A percentile compares a stretch with the other conserved stretches of the same genome.
Evolutionary conservation across 2,329 filamentous ascomycete genomes (phyloP).

Genomic region (Colletotrichum trifolii): DNA sequence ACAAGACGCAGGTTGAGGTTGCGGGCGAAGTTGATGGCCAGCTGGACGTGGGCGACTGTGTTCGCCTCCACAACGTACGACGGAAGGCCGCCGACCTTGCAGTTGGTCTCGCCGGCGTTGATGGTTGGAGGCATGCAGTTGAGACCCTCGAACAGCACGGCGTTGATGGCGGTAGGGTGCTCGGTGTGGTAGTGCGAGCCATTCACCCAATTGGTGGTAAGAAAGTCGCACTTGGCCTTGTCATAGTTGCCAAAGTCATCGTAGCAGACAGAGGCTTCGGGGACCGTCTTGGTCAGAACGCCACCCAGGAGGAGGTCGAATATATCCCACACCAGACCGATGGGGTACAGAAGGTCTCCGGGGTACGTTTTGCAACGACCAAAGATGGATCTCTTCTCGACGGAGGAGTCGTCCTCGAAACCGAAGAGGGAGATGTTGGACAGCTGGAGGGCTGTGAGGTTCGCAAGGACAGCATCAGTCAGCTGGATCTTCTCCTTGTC

Average conservation of each 20-base stretch:
- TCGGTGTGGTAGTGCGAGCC: slow-evolving; percentile 42
- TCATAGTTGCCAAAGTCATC: slow-evolving; percentile 46
- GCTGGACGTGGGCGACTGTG: slow-evolving; percentile 47
- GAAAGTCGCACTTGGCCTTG: slow-evolving; percentile 43
- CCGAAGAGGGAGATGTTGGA: slow-evolving; percentile 47
- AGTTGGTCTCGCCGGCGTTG: slow-evolving; percentile 31
- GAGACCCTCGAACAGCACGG: slow-evolving; percentile 42
- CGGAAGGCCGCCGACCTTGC: slow-evolving; percentile 32
- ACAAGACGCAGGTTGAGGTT: slow-evolving; percentile 55
- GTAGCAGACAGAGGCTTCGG: slow-evolving; percentile 48
- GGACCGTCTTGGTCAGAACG: slow-evolving; percentile 45
- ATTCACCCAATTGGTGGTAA: slow-evolving; percentile 45
- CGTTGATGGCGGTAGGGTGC: slow-evolving; percentile 43
- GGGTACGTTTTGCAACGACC: slow-evolving; percentile 49
- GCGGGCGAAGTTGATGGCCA: slow-evolving; percentile 54
- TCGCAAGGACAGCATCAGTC: slow-evolving; percentile 47
- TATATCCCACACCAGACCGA: slow-evolving; percentile 43
- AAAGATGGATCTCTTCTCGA: slow-evolving; percentile 38
- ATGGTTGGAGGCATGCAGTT: slow-evolving; percentile 42
- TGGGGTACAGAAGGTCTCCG: slow-evolving; percentile 46
- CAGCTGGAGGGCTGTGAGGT: slow-evolving; percentile 44
- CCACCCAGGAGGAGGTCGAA: slow-evolving; percentile 50
- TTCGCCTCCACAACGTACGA: slow-evolving; percentile 50
- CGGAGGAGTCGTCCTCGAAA: slow-evolving; percentile 42
- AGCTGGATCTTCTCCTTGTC: slow-evolving; percentile 45